A percentile compares a stretch with the other conserved stretches of the same genome.
Conservation (phyloP, 768 basidiomycete species). For the Suillus variegatus region DNA sequence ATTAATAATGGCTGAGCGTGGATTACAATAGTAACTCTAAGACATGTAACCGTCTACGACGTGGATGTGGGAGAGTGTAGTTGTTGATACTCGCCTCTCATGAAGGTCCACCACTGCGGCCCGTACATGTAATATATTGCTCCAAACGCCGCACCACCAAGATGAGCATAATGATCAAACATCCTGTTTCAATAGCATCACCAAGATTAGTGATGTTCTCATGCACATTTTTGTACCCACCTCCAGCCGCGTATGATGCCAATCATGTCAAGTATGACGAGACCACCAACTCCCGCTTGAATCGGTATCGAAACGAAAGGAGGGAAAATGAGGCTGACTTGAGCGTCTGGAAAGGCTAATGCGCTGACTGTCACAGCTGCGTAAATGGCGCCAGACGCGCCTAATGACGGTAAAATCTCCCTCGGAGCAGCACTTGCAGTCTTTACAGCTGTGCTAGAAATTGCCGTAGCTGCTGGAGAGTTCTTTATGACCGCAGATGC, state of each 20-base stretch:
- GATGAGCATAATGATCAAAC: constrained; percentile 72
- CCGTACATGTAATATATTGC: constrained; percentile 72
- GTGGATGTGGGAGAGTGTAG: neutral
- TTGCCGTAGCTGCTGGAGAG: constrained; percentile 48
- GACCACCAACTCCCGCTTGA: constrained; percentile 70
- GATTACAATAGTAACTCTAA: neutral
- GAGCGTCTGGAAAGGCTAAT: constrained; percentile 77
- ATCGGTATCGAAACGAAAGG: constrained; percentile 79
- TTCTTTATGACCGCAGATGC: constrained; percentile 40
- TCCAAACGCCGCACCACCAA: constrained; percentile 88
- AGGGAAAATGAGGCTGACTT: constrained; percentile 76
- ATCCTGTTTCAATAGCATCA: constrained; percentile 16
- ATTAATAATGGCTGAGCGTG: neutral
- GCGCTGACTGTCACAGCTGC: constrained; percentile 74
- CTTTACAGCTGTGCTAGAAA: constrained; percentile 39
- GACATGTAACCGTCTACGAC: neutral
- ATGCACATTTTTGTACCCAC: constrained; percentile 43
- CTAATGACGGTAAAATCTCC: constrained; percentile 66
- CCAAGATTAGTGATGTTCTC: neutral
- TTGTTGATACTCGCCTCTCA: constrained; percentile 18
- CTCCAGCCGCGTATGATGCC: constrained; percentile 84
- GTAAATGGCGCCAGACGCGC: constrained; percentile 87
- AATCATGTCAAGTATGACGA: constrained; percentile 73
- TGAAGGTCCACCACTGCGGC: constrained; percentile 45
- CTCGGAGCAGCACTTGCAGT: constrained; percentile 29